Evolutionary conservation across 2,329 filamentous ascomycete genomes (phyloP).

Genomic region (Apiospora kogelbergensis): DNA sequence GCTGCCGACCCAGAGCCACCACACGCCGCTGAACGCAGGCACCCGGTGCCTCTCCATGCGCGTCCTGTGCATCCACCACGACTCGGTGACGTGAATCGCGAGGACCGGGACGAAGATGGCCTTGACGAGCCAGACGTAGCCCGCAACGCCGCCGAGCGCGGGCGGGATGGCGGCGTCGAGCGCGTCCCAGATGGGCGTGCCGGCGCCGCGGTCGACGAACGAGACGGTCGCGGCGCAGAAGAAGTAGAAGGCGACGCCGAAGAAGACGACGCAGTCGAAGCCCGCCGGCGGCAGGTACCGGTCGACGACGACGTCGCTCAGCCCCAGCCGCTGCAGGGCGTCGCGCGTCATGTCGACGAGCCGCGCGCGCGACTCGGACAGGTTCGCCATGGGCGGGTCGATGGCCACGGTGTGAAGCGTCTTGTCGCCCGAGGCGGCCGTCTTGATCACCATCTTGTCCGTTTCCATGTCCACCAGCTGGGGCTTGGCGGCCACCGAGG

Average conservation of each 20-base stretch:
- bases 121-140: constrained; percentile 60
- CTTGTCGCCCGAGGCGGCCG: constrained; percentile 40
- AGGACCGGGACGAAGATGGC: constrained; percentile 59
- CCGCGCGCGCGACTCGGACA: constrained; percentile 66
- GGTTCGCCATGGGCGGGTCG: constrained; percentile 67
- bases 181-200: constrained; percentile 45
- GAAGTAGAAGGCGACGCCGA: constrained; percentile 54
- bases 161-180: constrained; percentile 52
- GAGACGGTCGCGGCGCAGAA: constrained; percentile 46
- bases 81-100: constrained; percentile 65
- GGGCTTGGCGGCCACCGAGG: constrained; percentile 55
- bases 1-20: constrained; percentile 55
- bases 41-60: constrained; percentile 50
- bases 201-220: constrained; percentile 49
- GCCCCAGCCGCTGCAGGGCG: constrained; percentile 58
- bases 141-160: constrained; percentile 47
- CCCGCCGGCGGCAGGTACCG: constrained; percentile 41
- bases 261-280: constrained; percentile 53
- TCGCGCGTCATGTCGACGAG: constrained; percentile 69
- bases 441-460: constrained; percentile 57
- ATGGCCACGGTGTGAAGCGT: constrained; percentile 58
- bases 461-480: constrained; percentile 66
- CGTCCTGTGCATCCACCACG: constrained; percentile 49
- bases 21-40: constrained; percentile 42
- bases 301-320: constrained; percentile 47